A percentile compares a stretch with the other conserved stretches of the same genome.
phyloP scores from a whole-genome alignment of 164 flowering plant species.

The Tinospora cordifolia region DNA sequence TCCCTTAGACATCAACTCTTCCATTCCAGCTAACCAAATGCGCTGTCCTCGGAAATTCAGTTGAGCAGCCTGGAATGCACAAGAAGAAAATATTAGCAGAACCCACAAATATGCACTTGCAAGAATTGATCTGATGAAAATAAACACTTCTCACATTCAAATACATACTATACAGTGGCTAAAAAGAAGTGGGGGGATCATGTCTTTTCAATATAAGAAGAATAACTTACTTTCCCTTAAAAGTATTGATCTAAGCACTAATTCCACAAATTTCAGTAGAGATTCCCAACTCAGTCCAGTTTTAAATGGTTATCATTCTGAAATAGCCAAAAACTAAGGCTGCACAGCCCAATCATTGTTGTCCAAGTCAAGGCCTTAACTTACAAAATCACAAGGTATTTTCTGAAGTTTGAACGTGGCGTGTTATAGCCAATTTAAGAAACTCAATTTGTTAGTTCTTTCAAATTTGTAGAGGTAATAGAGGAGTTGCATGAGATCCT shows the following conservation, averaged over 20 bases:
- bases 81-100: constrained; percentile 7
- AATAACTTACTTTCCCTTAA: neutral
- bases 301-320: neutral
- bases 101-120: neutral
- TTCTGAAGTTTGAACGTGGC: too few species aligned
- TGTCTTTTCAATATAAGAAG: neutral
- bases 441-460: too few species aligned
- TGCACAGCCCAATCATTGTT: neutral
- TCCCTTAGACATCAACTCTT: constrained; percentile 75
- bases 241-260: neutral
- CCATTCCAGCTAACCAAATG: constrained; percentile 77
- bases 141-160: neutral
- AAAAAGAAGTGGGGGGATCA: neutral
- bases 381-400: too few species aligned
- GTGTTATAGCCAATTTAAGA: too few species aligned
- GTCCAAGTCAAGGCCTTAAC: too few species aligned
- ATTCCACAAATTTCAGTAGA: neutral
- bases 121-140: neutral
- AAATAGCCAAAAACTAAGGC: neutral
- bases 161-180: too few species aligned
- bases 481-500: too few species aligned
- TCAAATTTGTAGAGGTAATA: too few species aligned
- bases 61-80: constrained; percentile 38
- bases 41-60: constrained; percentile 77
- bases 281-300: neutral